Evolutionary conservation across 257 asterid genomes (phyloP).

Genomic region (Rhazya stricta): DNA sequence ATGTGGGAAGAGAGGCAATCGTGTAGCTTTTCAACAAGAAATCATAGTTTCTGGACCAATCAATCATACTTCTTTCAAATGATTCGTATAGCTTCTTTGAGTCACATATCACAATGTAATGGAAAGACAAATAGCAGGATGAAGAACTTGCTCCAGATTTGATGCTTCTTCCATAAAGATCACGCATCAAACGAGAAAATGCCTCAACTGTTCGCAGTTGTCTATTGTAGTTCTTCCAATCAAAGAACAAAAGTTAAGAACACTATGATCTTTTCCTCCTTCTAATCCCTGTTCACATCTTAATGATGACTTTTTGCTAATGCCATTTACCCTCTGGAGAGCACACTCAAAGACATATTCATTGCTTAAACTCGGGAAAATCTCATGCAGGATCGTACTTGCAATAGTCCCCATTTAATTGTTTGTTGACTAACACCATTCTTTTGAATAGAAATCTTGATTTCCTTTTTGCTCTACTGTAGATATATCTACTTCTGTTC

Average conservation of each 20-base stretch:
- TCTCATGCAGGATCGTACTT: neutral
- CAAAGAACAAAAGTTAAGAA: neutral
- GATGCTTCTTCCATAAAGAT: neutral
- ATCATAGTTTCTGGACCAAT: too few relatives aligned
- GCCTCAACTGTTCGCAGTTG: neutral
- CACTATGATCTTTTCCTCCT: neutral
- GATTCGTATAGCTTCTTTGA: neutral
- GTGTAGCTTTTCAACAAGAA: neutral
- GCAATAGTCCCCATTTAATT: neutral
- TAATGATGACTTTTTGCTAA: neutral
- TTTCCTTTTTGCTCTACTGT: neutral
- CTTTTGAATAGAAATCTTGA: neutral
- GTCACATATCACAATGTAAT: too few relatives aligned
- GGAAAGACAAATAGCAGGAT: neutral
- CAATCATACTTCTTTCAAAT: too few relatives aligned
- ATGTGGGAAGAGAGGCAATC: neutral
- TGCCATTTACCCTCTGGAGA: conserved; percentile 15
- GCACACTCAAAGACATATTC: neutral
- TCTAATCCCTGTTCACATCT: neutral
- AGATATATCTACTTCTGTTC: neutral
- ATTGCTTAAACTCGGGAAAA: neutral
- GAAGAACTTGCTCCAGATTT: neutral
- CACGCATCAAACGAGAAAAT: neutral
- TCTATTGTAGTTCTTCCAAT: conserved; percentile 3
- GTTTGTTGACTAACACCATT: conserved; percentile 6